phyloP scores from a whole-genome alignment of 768 basidiomycete species.

The Pholiota conissans region DNA sequence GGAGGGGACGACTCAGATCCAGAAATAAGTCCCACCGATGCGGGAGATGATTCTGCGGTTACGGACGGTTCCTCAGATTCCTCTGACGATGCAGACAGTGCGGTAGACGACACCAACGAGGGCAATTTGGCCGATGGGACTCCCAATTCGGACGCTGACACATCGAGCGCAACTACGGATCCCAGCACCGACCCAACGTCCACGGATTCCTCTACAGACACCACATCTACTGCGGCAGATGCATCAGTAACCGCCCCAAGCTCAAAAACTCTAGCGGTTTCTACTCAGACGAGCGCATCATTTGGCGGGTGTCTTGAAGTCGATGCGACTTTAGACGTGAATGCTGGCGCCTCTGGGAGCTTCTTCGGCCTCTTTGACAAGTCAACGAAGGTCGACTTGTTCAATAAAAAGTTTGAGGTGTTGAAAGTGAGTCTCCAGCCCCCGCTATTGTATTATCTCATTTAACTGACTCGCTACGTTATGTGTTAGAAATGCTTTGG shows the following conservation, averaged over 20 bases:
- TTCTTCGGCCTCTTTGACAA: constrained; percentile 42
- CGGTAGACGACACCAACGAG: too few relatives aligned
- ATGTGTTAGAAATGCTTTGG: constrained; percentile 19
- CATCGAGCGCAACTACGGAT: background rate
- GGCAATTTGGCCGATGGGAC: too few relatives aligned
- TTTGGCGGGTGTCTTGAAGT: constrained; percentile 36
- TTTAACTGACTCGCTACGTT: background rate
- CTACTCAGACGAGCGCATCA: constrained; percentile 1
- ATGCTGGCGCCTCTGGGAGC: constrained; percentile 36
- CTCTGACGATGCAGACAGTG: background rate
- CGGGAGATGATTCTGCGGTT: background rate
- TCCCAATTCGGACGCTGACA: background rate
- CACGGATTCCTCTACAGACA: background rate
- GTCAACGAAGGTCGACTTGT: constrained; percentile 30
- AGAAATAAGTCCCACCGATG: background rate
- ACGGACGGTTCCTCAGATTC: background rate
- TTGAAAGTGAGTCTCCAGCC: constrained; percentile 30
- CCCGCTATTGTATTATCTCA: background rate
- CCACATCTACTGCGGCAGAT: background rate
- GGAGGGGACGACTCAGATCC: background rate
- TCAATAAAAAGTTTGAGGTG: constrained; percentile 35
- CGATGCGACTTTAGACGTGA: constrained; percentile 33
- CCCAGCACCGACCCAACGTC: background rate
- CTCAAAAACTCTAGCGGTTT: background rate
- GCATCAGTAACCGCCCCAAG: background rate